A percentile compares a stretch with the other conserved stretches of the same genome.
phyloP scores from a whole-genome alignment of 306 rosid genomes.

The Potentilla sterilis region DNA sequence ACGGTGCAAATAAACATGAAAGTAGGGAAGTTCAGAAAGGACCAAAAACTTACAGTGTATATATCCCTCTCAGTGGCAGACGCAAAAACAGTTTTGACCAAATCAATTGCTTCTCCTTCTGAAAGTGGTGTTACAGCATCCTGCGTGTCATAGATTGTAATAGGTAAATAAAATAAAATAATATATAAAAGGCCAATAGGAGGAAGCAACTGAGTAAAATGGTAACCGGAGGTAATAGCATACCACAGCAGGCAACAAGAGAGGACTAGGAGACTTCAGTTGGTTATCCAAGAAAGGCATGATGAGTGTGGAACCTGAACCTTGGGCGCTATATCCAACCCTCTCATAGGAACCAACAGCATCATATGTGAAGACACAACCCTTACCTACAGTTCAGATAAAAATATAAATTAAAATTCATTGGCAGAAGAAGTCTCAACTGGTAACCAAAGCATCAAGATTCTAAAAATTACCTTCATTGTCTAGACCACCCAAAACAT shows the following conservation, averaged over 20 bases:
- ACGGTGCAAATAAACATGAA: background rate
- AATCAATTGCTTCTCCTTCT: slow-evolving; percentile 77
- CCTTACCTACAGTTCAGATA: slow-evolving; percentile 60
- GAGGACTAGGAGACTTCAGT: slow-evolving; percentile 92
- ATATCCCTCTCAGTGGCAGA: slow-evolving; percentile 96
- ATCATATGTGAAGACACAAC: slow-evolving; percentile 97
- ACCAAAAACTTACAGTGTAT: slow-evolving; percentile 68
- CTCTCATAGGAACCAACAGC: slow-evolving; percentile 99
- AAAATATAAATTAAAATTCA: background rate
- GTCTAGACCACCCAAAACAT: slow-evolving; percentile 96
- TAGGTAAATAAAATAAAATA: background rate
- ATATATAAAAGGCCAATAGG: background rate
- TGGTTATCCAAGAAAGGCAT: slow-evolving; percentile 87
- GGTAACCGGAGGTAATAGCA: slow-evolving; percentile 18
- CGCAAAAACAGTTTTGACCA: slow-evolving; percentile 89
- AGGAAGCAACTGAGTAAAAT: slow-evolving; percentile 18
- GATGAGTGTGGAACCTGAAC: slow-evolving; percentile 94
- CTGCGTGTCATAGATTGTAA: slow-evolving; percentile 33
- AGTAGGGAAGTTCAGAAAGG: background rate
- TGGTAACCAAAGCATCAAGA: slow-evolving; percentile 16
- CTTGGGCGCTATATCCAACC: slow-evolving; percentile 96
- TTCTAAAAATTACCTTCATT: slow-evolving; percentile 60
- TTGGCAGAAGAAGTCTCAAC: slow-evolving; percentile 15
- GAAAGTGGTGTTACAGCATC: slow-evolving; percentile 93
- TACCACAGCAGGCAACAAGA: slow-evolving; percentile 77